A percentile compares a stretch with the other conserved stretches of the same genome.
These are phyloP conservation scores for Alnus rubra DNA, from an alignment of 306 rosid genomes.

Conservation along the genomic window DNA sequence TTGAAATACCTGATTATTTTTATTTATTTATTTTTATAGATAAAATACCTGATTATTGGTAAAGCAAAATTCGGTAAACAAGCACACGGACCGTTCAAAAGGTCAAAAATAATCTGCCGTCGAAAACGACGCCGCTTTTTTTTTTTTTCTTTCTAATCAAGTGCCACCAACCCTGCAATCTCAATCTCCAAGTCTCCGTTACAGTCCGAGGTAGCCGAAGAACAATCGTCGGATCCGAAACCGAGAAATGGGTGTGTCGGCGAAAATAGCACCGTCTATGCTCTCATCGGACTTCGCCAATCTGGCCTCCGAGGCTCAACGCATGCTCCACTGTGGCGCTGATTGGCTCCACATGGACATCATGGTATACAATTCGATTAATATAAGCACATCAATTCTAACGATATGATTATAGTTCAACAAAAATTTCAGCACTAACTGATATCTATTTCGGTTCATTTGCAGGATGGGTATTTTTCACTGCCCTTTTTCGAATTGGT, in stretches of 20 bases:
- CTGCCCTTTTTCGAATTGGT: conserved; percentile 30
- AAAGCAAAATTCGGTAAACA: neutral
- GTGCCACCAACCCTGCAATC: neutral
- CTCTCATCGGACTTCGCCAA: conserved; percentile 92
- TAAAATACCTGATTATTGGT: too few species aligned
- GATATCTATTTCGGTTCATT: conserved; percentile 32
- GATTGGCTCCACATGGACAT: conserved; percentile 99
- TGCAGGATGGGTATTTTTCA: conserved; percentile 96
- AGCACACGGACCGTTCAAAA: neutral
- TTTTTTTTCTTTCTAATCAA: neutral
- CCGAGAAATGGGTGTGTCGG: conserved; percentile 46
- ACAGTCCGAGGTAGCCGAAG: neutral
- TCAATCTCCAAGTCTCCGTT: too few species aligned
- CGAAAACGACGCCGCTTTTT: neutral
- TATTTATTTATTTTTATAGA: too few species aligned
- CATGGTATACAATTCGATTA: conserved; percentile 51
- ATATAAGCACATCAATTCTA: neutral
- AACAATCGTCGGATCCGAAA: neutral
- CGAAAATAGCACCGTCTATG: conserved; percentile 98
- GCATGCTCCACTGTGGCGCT: conserved; percentile 78
- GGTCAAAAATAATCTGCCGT: neutral
- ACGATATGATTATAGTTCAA: neutral
- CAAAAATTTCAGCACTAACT: neutral
- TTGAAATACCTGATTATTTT: too few species aligned
- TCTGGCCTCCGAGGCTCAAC: conserved; percentile 87